Evolutionary conservation across 345 rosid species (phyloP), one percentile per base, ranked within the genome.

Genomic region (Populus ilicifolia): DNA sequence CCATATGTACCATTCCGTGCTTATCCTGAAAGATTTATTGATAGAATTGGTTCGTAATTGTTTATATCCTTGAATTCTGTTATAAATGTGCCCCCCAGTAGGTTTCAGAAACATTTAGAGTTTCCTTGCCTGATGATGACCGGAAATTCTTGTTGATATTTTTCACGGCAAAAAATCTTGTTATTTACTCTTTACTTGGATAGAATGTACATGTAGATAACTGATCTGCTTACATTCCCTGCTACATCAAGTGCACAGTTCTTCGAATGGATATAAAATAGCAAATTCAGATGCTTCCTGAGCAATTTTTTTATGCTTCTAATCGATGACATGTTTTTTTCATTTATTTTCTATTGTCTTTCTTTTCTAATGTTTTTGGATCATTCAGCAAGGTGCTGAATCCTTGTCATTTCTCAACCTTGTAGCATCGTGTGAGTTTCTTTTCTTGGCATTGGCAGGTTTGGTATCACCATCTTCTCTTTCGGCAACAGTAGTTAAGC

Each of bases 391-490:
- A 35, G 9, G 35, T 61, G 12, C 46, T 43, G 25, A 25, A 30
- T 16, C 41, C 14, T 11, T 41, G 74, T 23, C 20, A 39, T 68
- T 20, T 52, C 13, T 69, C 56, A 38, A 17, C 25, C 70, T 27
- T 68, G 38, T 48, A 75, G 65, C 8, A 41, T 29, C 8, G n/a
- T 20, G 20, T 43, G 52, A 72, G 21, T 74, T 36, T 11, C 36
- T 69, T 70, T 62, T 29, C 23, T 38, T 63, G 8, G 68, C 46
- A 36, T 62, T 69, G 27, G 71, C 80, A 84, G 90, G 89, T 81
- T 59, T 81, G 70, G 77, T 81, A 54, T 80, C 89, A 29, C 86
- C 85, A 17, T 72, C 77, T 36, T 48, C 76, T 21, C 48, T 59
- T 65, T 20, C 62, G 61, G 77, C 80, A 63, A 70, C 14, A 56